Conservation (phyloP, 371 early-diverging fungal genomes). For the Syncephalastrum contaminatum region DNA sequence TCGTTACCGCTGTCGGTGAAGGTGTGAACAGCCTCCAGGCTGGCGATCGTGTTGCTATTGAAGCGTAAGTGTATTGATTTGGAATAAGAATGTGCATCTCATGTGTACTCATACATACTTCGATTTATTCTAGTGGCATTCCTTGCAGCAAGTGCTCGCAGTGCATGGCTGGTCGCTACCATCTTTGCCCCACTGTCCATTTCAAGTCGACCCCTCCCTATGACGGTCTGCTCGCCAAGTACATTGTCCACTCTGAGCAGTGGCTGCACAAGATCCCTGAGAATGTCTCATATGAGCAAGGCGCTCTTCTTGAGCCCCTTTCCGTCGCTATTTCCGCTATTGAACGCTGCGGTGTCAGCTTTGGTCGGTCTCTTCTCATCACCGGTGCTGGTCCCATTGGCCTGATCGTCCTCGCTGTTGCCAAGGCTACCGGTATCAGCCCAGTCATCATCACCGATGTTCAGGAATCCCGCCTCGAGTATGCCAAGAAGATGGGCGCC, state of each 20-base stretch:
- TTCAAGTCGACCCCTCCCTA: slow-evolving; percentile 52
- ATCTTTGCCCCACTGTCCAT: slow-evolving; percentile 42
- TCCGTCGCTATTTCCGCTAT: slow-evolving; percentile 45
- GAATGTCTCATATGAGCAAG: slow-evolving; percentile 34
- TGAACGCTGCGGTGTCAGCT: slow-evolving; percentile 37
- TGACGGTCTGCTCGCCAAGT: slow-evolving; percentile 42
- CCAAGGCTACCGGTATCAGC: slow-evolving; percentile 38
- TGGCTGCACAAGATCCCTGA: slow-evolving; percentile 49
- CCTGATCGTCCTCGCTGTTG: slow-evolving; percentile 40
- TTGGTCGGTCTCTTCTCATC: slow-evolving; percentile 38
- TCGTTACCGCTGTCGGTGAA: slow-evolving; percentile 41
- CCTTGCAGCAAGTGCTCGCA: slow-evolving; percentile 45
- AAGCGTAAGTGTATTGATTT: slow-evolving; percentile 38
- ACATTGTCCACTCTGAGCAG: slow-evolving; percentile 45
- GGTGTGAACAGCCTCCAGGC: slow-evolving; percentile 24
- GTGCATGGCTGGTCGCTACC: slow-evolving; percentile 46
- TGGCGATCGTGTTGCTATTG: slow-evolving; percentile 36
- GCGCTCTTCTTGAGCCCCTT: slow-evolving; percentile 43
- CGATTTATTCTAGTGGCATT: slow-evolving; percentile 33
- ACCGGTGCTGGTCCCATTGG: slow-evolving; percentile 51
- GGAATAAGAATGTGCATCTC: background rate
- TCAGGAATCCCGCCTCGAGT: slow-evolving; percentile 33
- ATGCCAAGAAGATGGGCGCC: slow-evolving; percentile 25
- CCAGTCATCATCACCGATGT: slow-evolving; percentile 43
- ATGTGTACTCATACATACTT: slow-evolving; percentile 1